A percentile compares a stretch with the other conserved stretches of the same genome.
phyloP scores from a whole-genome alignment of 139 green algal species.

The Axilococcus clingmanii region DNA sequence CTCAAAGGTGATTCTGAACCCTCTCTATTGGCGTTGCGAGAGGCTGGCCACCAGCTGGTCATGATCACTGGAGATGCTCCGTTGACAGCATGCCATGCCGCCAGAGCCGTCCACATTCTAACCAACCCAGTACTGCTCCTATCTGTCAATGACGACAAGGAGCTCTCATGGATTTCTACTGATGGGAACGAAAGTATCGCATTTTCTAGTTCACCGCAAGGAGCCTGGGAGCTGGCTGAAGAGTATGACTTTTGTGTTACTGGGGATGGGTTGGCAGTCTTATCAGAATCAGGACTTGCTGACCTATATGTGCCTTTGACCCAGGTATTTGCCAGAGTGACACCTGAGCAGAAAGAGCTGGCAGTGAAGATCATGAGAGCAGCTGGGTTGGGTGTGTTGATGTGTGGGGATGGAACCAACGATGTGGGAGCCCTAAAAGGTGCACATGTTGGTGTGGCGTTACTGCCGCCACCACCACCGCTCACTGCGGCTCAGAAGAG shows the following conservation, averaged over 20 bases:
- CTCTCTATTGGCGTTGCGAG: slow-evolving; percentile 57
- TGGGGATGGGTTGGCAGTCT: slow-evolving; percentile 67
- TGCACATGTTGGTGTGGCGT: slow-evolving; percentile 77
- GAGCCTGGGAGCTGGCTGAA: slow-evolving; percentile 52
- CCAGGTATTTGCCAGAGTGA: slow-evolving; percentile 79
- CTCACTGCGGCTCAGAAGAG: slow-evolving; percentile 2
- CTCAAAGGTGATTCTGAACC: slow-evolving; percentile 76
- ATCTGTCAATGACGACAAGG: neutral
- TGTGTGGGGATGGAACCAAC: slow-evolving; percentile 98
- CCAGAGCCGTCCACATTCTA: slow-evolving; percentile 78
- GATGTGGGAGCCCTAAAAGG: slow-evolving; percentile 93
- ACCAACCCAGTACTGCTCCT: slow-evolving; percentile 68
- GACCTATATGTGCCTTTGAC: slow-evolving; percentile 50
- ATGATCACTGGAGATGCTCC: slow-evolving; percentile 91
- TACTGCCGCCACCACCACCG: slow-evolving; percentile 48
- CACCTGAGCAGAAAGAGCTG: slow-evolving; percentile 95
- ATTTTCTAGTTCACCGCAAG: slow-evolving; percentile 31
- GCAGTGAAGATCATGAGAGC: slow-evolving; percentile 73
- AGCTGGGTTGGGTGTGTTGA: slow-evolving; percentile 69
- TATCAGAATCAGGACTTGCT: slow-evolving; percentile 26
- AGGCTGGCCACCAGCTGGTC: slow-evolving; percentile 75
- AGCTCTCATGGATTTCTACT: slow-evolving; percentile 60
- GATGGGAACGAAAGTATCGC: slow-evolving; percentile 44
- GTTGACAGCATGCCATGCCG: slow-evolving; percentile 80
- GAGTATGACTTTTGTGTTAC: slow-evolving; percentile 82